These are phyloP conservation scores for Termitomyces sp. DNA, from an alignment of 768 basidiomycete genomes.

Conservation along the genomic window DNA sequence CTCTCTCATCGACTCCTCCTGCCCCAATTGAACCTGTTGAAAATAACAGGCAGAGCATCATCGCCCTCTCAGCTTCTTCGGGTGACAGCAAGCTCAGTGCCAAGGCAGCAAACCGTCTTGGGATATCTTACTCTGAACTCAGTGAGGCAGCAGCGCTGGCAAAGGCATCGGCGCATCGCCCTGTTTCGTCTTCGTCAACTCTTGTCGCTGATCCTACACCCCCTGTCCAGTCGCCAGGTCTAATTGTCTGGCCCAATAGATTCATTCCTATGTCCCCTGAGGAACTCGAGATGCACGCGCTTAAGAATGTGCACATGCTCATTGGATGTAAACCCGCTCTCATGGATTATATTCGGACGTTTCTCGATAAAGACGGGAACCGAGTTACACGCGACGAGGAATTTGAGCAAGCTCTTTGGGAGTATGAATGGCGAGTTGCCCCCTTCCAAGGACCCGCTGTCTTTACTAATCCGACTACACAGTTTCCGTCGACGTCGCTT, in stretches of 20 bases:
- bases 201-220: conserved; percentile 7
- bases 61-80: neutral
- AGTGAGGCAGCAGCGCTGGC: conserved; percentile 21
- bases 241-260: conserved; percentile 52
- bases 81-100: conserved; percentile 22
- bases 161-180: conserved; percentile 17
- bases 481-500: conserved; percentile 67
- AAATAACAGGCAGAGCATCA: neutral
- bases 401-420: conserved; percentile 40
- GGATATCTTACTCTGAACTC: conserved; percentile 28
- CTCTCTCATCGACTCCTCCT: neutral
- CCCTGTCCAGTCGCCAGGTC: conserved; percentile 52
- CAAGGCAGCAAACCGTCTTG: conserved; percentile 36
- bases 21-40: neutral
- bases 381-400: conserved; percentile 27
- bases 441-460: conserved; percentile 1
- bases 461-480: conserved; percentile 8
- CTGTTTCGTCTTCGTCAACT: conserved; percentile 15
- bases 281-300: conserved; percentile 73
- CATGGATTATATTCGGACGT: conserved; percentile 36
- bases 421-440: conserved; percentile 49
- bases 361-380: conserved; percentile 30
- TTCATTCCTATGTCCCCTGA: conserved; percentile 51
- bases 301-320: conserved; percentile 60
- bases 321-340: conserved; percentile 59